These are phyloP conservation scores for Ogataea nakhonphanomensis DNA, from an alignment of 805 yeast genomes.

Conservation along the genomic window DNA sequence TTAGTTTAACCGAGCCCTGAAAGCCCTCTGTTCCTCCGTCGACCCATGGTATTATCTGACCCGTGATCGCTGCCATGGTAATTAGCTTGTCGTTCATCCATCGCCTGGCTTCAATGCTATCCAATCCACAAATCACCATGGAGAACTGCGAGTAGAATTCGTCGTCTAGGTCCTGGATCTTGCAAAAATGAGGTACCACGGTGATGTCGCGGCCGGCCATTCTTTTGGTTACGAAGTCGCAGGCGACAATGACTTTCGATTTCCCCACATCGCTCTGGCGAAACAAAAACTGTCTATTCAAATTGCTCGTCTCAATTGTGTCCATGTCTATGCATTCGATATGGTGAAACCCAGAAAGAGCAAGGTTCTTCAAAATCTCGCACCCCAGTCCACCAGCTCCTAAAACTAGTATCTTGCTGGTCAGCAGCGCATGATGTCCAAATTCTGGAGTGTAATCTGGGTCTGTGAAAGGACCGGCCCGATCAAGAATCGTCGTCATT, in stretches of 20 bases:
- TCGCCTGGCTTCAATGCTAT: conserved; percentile 83
- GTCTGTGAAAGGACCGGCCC: conserved; percentile 32
- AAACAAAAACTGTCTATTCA: conserved; percentile 74
- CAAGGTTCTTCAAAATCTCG: conserved; percentile 70
- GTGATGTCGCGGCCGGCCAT: conserved; percentile 27
- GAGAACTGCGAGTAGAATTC: conserved; percentile 66
- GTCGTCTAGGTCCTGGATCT: conserved; percentile 59
- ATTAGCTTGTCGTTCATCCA: conserved; percentile 79
- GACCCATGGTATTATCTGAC: conserved; percentile 61
- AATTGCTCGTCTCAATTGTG: conserved; percentile 70
- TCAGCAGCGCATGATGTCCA: conserved; percentile 18
- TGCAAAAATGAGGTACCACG: conserved; percentile 58
- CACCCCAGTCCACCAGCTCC: conserved; percentile 89
- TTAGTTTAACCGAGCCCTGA: conserved; percentile 84
- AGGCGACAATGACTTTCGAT: conserved; percentile 66
- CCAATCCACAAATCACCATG: conserved; percentile 82
- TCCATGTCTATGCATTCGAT: conserved; percentile 80
- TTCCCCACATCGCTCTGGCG: conserved; percentile 58
- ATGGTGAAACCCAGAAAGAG: conserved; percentile 61
- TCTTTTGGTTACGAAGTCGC: conserved; percentile 48
- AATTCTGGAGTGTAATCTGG: conserved; percentile 27
- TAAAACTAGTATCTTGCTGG: conserved; percentile 41
- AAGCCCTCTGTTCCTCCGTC: conserved; percentile 98
- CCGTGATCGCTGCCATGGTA: conserved; percentile 50
- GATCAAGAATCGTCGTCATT: conserved; percentile 9